phyloP scores from a whole-genome alignment of 2,329 filamentous ascomycete species.

The Claviceps digitariae region DNA sequence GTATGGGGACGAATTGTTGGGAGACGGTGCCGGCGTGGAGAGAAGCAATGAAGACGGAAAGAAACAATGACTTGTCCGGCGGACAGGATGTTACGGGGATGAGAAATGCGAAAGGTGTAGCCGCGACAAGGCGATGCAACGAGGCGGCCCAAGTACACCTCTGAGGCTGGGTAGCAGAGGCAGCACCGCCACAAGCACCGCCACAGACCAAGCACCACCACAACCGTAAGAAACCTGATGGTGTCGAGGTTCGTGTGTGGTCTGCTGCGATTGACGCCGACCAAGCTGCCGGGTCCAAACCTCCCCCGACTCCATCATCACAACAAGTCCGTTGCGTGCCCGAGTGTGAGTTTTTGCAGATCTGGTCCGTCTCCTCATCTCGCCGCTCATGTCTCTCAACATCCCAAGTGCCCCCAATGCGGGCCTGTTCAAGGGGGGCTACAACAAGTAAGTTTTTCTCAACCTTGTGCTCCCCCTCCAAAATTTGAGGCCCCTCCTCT shows the following conservation, averaged over 20 bases:
- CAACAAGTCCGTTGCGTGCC: not conserved
- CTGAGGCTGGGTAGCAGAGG: not conserved
- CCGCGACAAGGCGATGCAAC: conserved; percentile 6
- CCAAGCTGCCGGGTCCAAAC: not conserved
- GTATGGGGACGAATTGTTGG: not conserved
- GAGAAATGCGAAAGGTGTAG: not conserved
- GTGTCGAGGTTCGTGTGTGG: not conserved
- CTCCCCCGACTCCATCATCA: conserved; percentile 1
- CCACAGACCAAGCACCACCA: not conserved
- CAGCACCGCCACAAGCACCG: not conserved
- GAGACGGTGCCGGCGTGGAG: not conserved
- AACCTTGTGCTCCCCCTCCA: conserved; percentile 8
- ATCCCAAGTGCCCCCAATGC: conserved; percentile 90
- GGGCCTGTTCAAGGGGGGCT: conserved; percentile 89
- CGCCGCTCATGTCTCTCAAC: conserved; percentile 70
- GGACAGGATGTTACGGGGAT: not conserved
- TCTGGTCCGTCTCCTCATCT: conserved; percentile 8
- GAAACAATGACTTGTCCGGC: not conserved
- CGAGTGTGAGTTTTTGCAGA: conserved; percentile 6
- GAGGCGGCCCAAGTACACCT: conserved; percentile 5
- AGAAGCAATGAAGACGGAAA: not conserved
- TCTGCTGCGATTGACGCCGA: not conserved
- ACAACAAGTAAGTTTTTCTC: conserved; percentile 64
- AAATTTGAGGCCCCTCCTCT: not conserved
- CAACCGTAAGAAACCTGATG: no score